Conservation (phyloP, 805 yeast species). For the Peterozyma xylosa region DNA sequence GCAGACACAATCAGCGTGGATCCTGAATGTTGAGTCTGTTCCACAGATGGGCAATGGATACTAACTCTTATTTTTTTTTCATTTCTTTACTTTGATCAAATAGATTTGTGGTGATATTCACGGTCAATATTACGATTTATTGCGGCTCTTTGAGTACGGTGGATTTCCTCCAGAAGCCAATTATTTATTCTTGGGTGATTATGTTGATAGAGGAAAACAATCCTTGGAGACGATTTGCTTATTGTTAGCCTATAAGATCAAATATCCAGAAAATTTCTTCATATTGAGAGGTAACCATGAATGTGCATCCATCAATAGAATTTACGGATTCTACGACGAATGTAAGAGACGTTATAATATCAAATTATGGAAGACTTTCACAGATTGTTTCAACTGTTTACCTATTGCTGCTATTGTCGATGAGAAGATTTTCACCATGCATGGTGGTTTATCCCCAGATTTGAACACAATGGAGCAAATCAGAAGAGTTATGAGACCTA, state of each 20-base stretch:
- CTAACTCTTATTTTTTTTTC: constrained; percentile 9
- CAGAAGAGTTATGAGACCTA: constrained; percentile 66
- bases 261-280: constrained; percentile 76
- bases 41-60: constrained; percentile 12
- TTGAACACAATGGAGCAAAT: constrained; percentile 59
- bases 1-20: constrained; percentile 37
- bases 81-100: neutral
- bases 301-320: constrained; percentile 49
- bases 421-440: constrained; percentile 51
- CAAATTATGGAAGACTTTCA: constrained; percentile 42
- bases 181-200: constrained; percentile 92
- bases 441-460: constrained; percentile 74
- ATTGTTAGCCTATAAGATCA: constrained; percentile 90
- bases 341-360: constrained; percentile 43
- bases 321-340: constrained; percentile 56
- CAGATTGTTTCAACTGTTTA: constrained; percentile 50
- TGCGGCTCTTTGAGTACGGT: constrained; percentile 94
- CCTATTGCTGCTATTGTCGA: constrained; percentile 59
- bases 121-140: constrained; percentile 94
- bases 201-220: constrained; percentile 98
- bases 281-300: constrained; percentile 56
- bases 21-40: constrained; percentile 38
- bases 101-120: constrained; percentile 94
- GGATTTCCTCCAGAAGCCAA: constrained; percentile 99
- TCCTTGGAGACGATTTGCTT: constrained; percentile 93